Conservation (phyloP, 257 asterid genomes). For the Ligustrum vulgare region DNA sequence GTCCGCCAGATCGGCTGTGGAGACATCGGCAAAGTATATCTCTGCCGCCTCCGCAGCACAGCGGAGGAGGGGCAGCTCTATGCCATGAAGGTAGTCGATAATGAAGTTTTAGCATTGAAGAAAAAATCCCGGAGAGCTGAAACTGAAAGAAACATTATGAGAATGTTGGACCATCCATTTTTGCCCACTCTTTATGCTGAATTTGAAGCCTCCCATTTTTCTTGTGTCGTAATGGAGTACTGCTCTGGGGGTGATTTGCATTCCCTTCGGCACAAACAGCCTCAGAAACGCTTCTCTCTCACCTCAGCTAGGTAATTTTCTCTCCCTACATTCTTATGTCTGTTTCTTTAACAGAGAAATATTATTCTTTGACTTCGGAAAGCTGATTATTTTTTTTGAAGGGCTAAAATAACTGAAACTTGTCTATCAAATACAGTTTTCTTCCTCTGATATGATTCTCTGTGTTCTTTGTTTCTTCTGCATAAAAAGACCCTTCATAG, state of each 20-base stretch:
- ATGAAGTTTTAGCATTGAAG: constrained; percentile 66
- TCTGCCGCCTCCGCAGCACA: constrained; percentile 40
- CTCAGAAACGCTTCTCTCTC: constrained; percentile 67
- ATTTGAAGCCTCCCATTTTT: constrained; percentile 72
- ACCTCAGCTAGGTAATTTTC: constrained; percentile 60
- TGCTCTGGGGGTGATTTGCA: constrained; percentile 91
- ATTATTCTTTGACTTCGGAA: constrained; percentile 5
- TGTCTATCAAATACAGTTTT: constrained; percentile 34
- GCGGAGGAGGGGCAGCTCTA: constrained; percentile 43
- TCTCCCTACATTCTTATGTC: not conserved
- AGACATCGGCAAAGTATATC: constrained; percentile 74
- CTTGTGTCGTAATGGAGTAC: constrained; percentile 82
- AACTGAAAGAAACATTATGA: constrained; percentile 77
- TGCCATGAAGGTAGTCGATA: constrained; percentile 94
- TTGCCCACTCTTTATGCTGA: constrained; percentile 75
- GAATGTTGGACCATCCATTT: constrained; percentile 76
- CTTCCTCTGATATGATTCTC: constrained; percentile 20
- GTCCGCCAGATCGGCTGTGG: constrained; percentile 86
- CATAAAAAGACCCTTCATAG: constrained; percentile 29
- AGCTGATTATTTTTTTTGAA: constrained; percentile 4
- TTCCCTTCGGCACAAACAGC: constrained; percentile 71
- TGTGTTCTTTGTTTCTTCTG: constrained; percentile 27
- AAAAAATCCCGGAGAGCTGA: constrained; percentile 75
- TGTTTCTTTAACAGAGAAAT: not conserved
- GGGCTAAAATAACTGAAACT: constrained; percentile 10